These are phyloP conservation scores for Chimonanthus praecox DNA, from an alignment of 164 flowering plant genomes.

Conservation along the genomic window DNA sequence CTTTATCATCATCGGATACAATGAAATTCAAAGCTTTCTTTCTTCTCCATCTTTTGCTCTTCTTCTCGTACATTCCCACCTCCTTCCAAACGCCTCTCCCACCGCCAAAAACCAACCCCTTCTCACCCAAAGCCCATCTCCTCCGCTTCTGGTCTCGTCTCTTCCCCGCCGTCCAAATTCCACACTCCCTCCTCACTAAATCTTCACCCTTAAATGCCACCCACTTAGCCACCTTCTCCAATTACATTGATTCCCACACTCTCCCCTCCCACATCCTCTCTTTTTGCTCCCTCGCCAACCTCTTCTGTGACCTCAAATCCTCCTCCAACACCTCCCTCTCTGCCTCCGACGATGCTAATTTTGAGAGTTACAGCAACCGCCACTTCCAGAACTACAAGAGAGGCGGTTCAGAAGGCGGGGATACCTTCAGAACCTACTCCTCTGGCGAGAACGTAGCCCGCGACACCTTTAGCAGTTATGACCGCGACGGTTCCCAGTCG, in stretches of 20 bases:
- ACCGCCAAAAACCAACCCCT: constrained; percentile 35
- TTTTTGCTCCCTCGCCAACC: constrained; percentile 62
- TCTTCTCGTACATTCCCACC: no score
- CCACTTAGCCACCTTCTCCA: constrained; percentile 41
- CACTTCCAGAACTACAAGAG: constrained; percentile 79
- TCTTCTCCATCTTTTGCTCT: no score
- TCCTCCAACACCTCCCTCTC: constrained; percentile 37
- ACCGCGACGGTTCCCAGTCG: constrained; percentile 36
- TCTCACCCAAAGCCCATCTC: constrained; percentile 57
- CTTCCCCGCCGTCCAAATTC: constrained; percentile 38
- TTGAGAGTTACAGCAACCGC: constrained; percentile 29
- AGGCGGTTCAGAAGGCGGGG: constrained; percentile 34
- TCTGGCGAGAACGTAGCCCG: constrained; percentile 26
- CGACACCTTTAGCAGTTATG: constrained; percentile 53
- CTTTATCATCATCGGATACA: no score
- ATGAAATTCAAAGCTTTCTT: no score
- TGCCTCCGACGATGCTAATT: constrained; percentile 33
- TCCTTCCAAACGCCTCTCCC: no score
- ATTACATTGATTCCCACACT: constrained; percentile 42
- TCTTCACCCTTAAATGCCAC: constrained; percentile 60
- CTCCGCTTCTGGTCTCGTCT: constrained; percentile 70
- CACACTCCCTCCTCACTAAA: constrained; percentile 50
- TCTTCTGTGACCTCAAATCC: constrained; percentile 64
- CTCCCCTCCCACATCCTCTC: constrained; percentile 42
- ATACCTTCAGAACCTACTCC: constrained; percentile 61